A percentile compares a stretch with the other conserved stretches of the same genome.
Evolutionary conservation across 2,329 filamentous ascomycete species (phyloP).

Genomic region (Apiospora malaysiana): DNA sequence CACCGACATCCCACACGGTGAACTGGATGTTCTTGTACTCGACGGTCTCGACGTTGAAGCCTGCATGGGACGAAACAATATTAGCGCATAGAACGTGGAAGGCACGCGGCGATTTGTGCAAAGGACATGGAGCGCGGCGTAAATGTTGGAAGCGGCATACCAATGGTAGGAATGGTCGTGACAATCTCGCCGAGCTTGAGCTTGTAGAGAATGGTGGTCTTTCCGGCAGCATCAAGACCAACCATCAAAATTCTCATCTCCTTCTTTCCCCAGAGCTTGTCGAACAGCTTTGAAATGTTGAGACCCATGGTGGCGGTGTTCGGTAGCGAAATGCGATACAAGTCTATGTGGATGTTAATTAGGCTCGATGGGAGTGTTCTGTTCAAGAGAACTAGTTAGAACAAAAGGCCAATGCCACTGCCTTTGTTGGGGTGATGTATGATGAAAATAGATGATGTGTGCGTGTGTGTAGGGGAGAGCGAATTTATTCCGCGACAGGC

Average conservation of each 20-base stretch:
- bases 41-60: constrained; percentile 99
- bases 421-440: constrained; percentile 4
- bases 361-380: constrained; percentile 22
- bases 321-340: constrained; percentile 33
- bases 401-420: constrained; percentile 18
- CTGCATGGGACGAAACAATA: constrained; percentile 46
- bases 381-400: constrained; percentile 17
- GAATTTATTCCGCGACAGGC: constrained; percentile 3
- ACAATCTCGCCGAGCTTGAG: constrained; percentile 99
- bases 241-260: constrained; percentile 99
- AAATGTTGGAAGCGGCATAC: constrained; percentile 55
- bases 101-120: background rate
- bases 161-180: constrained; percentile 98
- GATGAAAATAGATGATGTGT: background rate
- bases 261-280: constrained; percentile 98
- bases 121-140: constrained; percentile 10
- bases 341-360: constrained; percentile 38
- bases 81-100: constrained; percentile 17
- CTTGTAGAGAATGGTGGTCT: constrained; percentile 99
- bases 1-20: constrained; percentile 99
- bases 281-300: constrained; percentile 94
- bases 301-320: constrained; percentile 88
- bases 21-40: constrained; percentile 99
- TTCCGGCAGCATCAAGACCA: constrained; percentile 98
- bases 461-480: background rate